Evolutionary conservation across 257 asterid genomes (phyloP).

Genomic region (Scutellaria galericulata): DNA sequence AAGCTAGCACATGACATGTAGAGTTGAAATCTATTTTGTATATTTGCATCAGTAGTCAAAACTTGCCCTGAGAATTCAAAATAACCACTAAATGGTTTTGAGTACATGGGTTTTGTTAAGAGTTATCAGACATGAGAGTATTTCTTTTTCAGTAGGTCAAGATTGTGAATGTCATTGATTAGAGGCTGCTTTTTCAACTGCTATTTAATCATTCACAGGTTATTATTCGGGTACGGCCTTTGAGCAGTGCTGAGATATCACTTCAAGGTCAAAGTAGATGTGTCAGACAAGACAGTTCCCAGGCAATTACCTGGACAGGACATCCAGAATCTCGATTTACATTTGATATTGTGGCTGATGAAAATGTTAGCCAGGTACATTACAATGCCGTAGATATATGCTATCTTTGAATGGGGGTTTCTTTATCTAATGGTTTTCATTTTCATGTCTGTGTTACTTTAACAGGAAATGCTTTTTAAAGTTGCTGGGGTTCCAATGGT

Average conservation of each 20-base stretch:
- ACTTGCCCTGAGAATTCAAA: not conserved
- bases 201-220: conserved; percentile 55
- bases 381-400: not conserved
- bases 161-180: not conserved
- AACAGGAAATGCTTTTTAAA: conserved; percentile 89
- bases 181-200: not conserved
- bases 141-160: not conserved
- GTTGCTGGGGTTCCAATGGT: conserved; percentile 95
- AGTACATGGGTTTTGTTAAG: not conserved
- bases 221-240: conserved; percentile 83
- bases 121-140: not conserved
- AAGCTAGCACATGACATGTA: not conserved
- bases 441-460: conserved; percentile 28
- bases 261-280: conserved; percentile 74
- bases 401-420: not conserved
- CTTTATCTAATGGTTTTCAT: conserved; percentile 21
- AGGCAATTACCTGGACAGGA: conserved; percentile 86
- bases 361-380: conserved; percentile 85
- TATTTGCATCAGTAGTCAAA: too few species aligned
- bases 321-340: conserved; percentile 89
- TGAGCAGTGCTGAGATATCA: conserved; percentile 78
- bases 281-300: conserved; percentile 88
- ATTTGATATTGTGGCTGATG: conserved; percentile 92
- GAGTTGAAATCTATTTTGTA: too few species aligned
- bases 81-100: not conserved